Evolutionary conservation across 352 stramenopile species (phyloP).

Genomic region (Elongisporangium anandrum): DNA sequence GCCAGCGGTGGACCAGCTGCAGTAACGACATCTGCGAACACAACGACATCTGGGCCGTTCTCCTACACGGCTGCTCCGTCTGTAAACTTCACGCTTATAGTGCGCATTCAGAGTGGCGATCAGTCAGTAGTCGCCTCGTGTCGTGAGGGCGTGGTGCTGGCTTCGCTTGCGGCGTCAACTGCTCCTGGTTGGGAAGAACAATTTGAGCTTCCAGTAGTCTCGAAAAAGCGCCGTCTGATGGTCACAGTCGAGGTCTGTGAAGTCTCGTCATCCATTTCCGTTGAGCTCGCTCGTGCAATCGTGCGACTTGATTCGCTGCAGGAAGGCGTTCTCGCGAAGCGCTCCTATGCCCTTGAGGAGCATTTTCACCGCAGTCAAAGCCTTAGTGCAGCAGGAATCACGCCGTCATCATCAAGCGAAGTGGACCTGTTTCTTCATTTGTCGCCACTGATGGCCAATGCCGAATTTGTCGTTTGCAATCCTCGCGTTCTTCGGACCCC

Average conservation of each 20-base stretch:
- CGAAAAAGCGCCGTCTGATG: slow-evolving; percentile 24
- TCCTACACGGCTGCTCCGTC: background rate
- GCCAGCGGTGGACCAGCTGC: slow-evolving; percentile 9
- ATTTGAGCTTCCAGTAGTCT: slow-evolving; percentile 48
- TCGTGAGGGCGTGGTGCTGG: slow-evolving; percentile 33
- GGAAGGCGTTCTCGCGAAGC: slow-evolving; percentile 29
- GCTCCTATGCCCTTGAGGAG: slow-evolving; percentile 33
- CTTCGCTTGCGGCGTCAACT: slow-evolving; percentile 19
- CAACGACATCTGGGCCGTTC: background rate
- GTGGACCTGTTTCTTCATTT: slow-evolving; percentile 59
- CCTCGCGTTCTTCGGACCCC: slow-evolving; percentile 20
- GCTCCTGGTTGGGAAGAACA: slow-evolving; percentile 60
- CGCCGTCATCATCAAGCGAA: slow-evolving; percentile 16
- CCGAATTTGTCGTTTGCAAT: slow-evolving; percentile 33
- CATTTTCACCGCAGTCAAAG: slow-evolving; percentile 36
- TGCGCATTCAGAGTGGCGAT: slow-evolving; percentile 41
- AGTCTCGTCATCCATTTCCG: slow-evolving; percentile 15
- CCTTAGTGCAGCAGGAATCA: background rate
- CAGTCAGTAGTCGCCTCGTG: slow-evolving; percentile 40
- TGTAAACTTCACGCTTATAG: slow-evolving; percentile 38
- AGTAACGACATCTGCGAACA: background rate
- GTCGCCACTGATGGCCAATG: slow-evolving; percentile 43
- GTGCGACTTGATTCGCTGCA: slow-evolving; percentile 28
- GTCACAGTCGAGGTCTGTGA: slow-evolving; percentile 49
- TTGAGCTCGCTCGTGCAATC: slow-evolving; percentile 43